A percentile compares a stretch with the other conserved stretches of the same genome.
Evolutionary conservation across 2,329 filamentous ascomycete species (phyloP).

Genomic region (Monosporascus sp.): DNA sequence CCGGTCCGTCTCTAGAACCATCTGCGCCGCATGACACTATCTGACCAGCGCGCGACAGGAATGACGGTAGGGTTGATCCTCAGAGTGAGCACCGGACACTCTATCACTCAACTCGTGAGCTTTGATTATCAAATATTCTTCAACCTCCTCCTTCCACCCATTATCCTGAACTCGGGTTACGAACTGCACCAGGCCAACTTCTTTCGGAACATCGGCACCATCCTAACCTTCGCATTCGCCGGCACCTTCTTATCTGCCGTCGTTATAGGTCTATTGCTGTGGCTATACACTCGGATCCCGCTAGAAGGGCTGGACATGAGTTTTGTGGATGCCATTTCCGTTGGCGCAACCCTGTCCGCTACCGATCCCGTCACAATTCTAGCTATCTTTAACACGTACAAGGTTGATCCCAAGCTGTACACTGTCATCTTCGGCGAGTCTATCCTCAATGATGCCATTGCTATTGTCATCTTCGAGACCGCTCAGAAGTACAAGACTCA

Average conservation of each 20-base stretch:
- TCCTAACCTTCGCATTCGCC: constrained; percentile 94
- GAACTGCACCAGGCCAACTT: constrained; percentile 98
- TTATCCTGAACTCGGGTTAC: constrained; percentile 95
- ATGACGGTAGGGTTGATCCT: constrained; percentile 93
- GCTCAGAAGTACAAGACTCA: constrained; percentile 86
- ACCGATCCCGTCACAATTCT: constrained; percentile 97
- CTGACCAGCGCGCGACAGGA: constrained; percentile 45
- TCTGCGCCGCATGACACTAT: constrained; percentile 1
- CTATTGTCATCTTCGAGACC: constrained; percentile 97
- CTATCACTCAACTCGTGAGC: constrained; percentile 83
- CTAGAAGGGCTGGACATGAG: constrained; percentile 79
- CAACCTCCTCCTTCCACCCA: constrained; percentile 95
- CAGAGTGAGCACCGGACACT: constrained; percentile 72
- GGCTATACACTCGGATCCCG: constrained; percentile 80
- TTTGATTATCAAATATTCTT: constrained; percentile 99
- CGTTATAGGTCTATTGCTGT: constrained; percentile 86
- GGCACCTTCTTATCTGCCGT: constrained; percentile 96
- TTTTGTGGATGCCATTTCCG: constrained; percentile 93
- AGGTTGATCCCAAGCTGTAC: constrained; percentile 97
- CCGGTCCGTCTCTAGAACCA: constrained; percentile 48
- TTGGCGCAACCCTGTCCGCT: constrained; percentile 91
- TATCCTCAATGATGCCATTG: constrained; percentile 95
- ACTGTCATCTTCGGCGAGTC: constrained; percentile 98
- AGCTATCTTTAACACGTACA: constrained; percentile 98
- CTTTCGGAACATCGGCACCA: constrained; percentile 96